Evolutionary conservation across 306 rosid genomes (phyloP).

Genomic region (Carpinus viminea): DNA sequence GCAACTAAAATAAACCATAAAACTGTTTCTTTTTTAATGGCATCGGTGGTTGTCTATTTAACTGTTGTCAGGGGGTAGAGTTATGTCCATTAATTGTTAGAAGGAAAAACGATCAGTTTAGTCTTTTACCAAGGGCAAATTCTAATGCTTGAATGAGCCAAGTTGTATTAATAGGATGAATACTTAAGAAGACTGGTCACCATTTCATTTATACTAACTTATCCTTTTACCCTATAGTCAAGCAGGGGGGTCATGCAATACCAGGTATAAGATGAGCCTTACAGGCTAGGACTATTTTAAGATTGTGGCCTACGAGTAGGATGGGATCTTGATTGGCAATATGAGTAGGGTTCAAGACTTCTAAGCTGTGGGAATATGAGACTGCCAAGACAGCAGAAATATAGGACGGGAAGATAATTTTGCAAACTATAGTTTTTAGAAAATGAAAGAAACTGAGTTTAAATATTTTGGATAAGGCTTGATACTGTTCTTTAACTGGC

Average conservation of each 20-base stretch:
- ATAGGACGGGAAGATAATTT: not conserved
- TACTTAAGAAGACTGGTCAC: no score
- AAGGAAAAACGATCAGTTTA: no score
- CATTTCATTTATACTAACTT: no score
- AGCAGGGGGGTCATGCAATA: not conserved
- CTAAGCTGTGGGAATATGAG: not conserved
- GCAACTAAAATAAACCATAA: no score
- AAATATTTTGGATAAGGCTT: not conserved
- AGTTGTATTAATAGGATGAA: no score
- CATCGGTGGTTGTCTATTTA: no score
- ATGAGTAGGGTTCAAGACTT: not conserved
- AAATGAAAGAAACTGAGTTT: not conserved
- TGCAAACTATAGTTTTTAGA: not conserved
- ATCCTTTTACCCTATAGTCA: not conserved
- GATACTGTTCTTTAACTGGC: not conserved
- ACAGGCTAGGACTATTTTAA: not conserved
- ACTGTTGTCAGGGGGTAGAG: no score
- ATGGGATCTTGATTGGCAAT: not conserved
- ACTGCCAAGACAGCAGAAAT: not conserved
- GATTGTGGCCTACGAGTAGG: not conserved
- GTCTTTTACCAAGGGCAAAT: no score
- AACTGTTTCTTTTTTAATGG: no score
- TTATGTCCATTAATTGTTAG: no score
- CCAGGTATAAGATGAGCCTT: not conserved
- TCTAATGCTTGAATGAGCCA: no score